phyloP scores from a whole-genome alignment of 163 green algal genomes.

The Chlamydomonas reinhardtii region DNA sequence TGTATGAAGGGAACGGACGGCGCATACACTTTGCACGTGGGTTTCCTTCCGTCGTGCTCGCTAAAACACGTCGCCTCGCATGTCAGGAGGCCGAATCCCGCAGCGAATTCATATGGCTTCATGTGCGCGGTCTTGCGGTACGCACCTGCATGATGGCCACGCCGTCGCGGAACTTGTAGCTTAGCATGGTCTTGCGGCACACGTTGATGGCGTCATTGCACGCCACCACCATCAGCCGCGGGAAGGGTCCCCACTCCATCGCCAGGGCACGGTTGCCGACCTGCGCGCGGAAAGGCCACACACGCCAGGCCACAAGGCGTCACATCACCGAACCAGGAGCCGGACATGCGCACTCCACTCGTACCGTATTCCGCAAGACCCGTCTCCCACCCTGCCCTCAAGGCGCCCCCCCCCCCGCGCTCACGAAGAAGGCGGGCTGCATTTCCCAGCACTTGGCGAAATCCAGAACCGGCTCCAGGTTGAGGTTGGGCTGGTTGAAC shows the following conservation, averaged over 20 bases:
- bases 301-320: too few species aligned
- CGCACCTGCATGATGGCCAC: constrained; percentile 57
- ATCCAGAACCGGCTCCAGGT: constrained; percentile 51
- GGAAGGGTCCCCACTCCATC: constrained; percentile 64
- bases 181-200: constrained; percentile 66
- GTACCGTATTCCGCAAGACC: too few species aligned
- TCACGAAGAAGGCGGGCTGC: constrained; percentile 66
- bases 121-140: too few species aligned
- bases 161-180: constrained; percentile 62
- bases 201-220: constrained; percentile 54
- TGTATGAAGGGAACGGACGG: constrained; percentile 1
- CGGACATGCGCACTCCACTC: too few species aligned
- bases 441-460: constrained; percentile 65
- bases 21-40: too few species aligned
- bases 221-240: constrained; percentile 64
- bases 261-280: constrained; percentile 32
- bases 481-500: constrained; percentile 45
- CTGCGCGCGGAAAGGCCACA: constrained; percentile 20
- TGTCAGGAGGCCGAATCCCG: too few species aligned
- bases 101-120: too few species aligned
- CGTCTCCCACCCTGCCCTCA: too few species aligned
- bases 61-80: too few species aligned
- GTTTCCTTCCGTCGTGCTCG: too few species aligned
- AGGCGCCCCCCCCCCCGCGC: neutral
- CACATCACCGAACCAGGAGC: too few species aligned